phyloP scores from a whole-genome alignment of 2,329 filamentous ascomycete species.

The Trichoderma atroviride region DNA sequence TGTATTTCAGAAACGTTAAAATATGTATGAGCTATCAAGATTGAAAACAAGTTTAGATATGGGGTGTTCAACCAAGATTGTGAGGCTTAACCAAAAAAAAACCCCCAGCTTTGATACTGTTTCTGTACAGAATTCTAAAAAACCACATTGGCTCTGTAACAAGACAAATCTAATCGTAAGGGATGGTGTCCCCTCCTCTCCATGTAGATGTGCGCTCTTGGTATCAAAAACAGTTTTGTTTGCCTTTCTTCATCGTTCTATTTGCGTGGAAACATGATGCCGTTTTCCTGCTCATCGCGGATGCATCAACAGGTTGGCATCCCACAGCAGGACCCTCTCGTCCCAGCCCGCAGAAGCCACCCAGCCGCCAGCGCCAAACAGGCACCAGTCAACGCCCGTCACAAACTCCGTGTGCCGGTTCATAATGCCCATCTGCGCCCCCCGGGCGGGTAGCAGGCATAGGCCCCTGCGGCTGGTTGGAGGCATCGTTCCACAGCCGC shows the following conservation, averaged over 20 bases:
- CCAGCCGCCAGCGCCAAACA: conserved; percentile 95
- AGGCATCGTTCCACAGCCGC: conserved; percentile 84
- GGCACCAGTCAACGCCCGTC: conserved; percentile 95
- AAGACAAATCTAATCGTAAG: neutral
- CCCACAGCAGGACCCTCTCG: conserved; percentile 88
- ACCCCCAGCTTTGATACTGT: neutral
- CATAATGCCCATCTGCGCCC: conserved; percentile 79
- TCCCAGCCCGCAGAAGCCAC: conserved; percentile 95
- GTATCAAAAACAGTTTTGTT: neutral
- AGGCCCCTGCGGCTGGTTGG: conserved; percentile 44
- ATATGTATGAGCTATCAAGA: neutral
- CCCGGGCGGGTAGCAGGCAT: conserved; percentile 54
- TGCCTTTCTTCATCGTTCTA: neutral
- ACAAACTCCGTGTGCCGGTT: conserved; percentile 93
- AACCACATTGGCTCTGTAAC: neutral
- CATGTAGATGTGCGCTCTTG: neutral
- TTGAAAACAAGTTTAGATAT: neutral
- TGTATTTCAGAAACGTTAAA: conserved; percentile 10
- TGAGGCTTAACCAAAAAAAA: neutral
- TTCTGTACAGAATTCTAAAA: neutral
- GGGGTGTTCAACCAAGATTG: neutral
- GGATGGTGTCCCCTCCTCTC: neutral
- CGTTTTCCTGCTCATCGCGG: conserved; percentile 30
- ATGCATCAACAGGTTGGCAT: conserved; percentile 63
- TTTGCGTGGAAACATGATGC: neutral